These are phyloP conservation scores for Colletotrichum sp. DNA, from an alignment of 2,329 filamentous ascomycete genomes.

Conservation along the genomic window DNA sequence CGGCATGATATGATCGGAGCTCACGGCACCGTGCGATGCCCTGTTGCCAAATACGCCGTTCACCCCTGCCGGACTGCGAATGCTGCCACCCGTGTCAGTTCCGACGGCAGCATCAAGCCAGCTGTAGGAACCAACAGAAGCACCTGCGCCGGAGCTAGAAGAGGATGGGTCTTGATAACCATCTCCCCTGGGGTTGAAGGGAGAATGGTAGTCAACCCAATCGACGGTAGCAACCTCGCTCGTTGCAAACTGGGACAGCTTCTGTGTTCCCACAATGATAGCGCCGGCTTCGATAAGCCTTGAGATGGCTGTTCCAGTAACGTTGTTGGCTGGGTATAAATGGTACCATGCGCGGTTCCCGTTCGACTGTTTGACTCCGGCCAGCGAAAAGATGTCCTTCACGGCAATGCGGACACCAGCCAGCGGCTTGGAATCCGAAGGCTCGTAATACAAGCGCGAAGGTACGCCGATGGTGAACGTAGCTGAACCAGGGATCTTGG, in stretches of 20 bases:
- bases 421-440: slow-evolving; percentile 53
- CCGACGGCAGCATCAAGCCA: slow-evolving; percentile 29
- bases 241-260: slow-evolving; percentile 52
- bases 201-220: slow-evolving; percentile 45
- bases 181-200: slow-evolving; percentile 52
- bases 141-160: slow-evolving; percentile 46
- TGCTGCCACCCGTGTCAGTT: slow-evolving; percentile 39
- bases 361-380: slow-evolving; percentile 56
- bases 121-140: slow-evolving; percentile 19
- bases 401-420: slow-evolving; percentile 57
- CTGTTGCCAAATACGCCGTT: slow-evolving; percentile 46
- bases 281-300: slow-evolving; percentile 65
- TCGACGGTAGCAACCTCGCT: slow-evolving; percentile 53
- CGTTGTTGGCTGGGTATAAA: slow-evolving; percentile 53
- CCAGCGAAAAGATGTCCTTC: slow-evolving; percentile 64
- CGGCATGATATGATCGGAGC: slow-evolving; percentile 44
- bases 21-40: slow-evolving; percentile 37
- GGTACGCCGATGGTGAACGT: slow-evolving; percentile 47
- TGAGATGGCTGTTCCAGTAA: slow-evolving; percentile 58
- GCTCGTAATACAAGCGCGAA: slow-evolving; percentile 60
- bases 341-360: slow-evolving; percentile 65
- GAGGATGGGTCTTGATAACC: slow-evolving; percentile 51
- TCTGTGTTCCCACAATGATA: slow-evolving; percentile 52
- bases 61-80: slow-evolving; percentile 45
- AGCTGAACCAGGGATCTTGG: slow-evolving; percentile 13